Percentiles rank a stretch among this genome's conserved stretches.
Evolutionary conservation across 768 basidiomycete species (phyloP).

Genomic region (Boletus eberwhitei): DNA sequence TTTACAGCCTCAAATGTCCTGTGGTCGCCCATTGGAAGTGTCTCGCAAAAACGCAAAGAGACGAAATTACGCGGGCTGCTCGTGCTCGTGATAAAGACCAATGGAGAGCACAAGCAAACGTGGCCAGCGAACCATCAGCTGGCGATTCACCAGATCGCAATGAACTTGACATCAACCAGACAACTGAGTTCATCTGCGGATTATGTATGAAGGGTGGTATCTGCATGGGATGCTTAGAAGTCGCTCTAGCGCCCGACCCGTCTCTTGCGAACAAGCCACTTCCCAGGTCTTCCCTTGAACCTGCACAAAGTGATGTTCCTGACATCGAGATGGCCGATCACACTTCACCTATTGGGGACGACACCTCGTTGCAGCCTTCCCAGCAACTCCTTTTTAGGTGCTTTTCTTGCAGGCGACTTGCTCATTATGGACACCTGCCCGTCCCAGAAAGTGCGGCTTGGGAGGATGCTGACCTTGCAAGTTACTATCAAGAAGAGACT

Average conservation of each 20-base stretch:
- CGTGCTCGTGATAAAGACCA: constrained; percentile 46
- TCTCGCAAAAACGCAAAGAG: constrained; percentile 58
- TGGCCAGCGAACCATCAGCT: constrained; percentile 13
- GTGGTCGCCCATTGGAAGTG: constrained; percentile 77
- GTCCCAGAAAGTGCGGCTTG: constrained; percentile 38
- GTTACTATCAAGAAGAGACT: constrained; percentile 53
- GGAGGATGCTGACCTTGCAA: constrained; percentile 46
- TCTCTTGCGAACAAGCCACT: constrained; percentile 18
- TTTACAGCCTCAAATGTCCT: constrained; percentile 67
- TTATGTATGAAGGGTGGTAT: constrained; percentile 70
- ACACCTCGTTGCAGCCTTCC: constrained; percentile 18
- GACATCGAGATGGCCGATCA: constrained; percentile 39
- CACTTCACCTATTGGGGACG: constrained; percentile 5
- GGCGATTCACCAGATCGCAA: constrained; percentile 43
- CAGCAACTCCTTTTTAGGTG: constrained; percentile 75
- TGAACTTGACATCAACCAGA: constrained; percentile 50
- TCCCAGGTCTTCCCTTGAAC: constrained; percentile 6
- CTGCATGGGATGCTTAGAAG: constrained; percentile 73
- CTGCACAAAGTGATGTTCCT: constrained; percentile 1
- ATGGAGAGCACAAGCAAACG: constrained; percentile 33
- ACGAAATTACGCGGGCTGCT: constrained; percentile 70
- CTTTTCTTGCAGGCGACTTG: constrained; percentile 73
- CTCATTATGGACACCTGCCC: constrained; percentile 77
- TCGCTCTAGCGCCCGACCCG: constrained; percentile 48
- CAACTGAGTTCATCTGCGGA: constrained; percentile 77